Percentiles rank a stretch among this genome's conserved stretches.
Conservation (phyloP, 2,329 filamentous ascomycete genomes). For the Berkeleyomyces rouxiae region DNA sequence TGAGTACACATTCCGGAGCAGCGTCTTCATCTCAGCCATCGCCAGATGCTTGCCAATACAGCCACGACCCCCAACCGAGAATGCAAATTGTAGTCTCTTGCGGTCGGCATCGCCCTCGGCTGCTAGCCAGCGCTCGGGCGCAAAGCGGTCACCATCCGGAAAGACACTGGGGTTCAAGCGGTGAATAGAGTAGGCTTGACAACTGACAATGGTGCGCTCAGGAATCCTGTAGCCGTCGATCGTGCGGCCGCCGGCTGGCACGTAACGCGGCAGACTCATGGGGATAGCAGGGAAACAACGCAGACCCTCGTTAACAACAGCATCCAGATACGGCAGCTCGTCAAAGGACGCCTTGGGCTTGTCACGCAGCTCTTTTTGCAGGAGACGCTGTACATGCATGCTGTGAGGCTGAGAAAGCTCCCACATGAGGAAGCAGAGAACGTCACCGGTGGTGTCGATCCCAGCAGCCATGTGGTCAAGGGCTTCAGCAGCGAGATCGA, state of each 20-base stretch:
- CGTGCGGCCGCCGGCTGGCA: slow-evolving; percentile 34
- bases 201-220: slow-evolving; percentile 38
- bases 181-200: slow-evolving; percentile 44
- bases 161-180: slow-evolving; percentile 50
- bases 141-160: slow-evolving; percentile 58
- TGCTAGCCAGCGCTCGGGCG: slow-evolving; percentile 71
- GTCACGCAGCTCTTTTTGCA: slow-evolving; percentile 35
- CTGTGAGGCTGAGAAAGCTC: slow-evolving; percentile 47
- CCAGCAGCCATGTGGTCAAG: slow-evolving; percentile 57
- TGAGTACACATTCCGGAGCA: slow-evolving; percentile 46
- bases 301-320: slow-evolving; percentile 44
- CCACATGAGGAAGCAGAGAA: slow-evolving; percentile 54
- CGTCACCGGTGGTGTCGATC: slow-evolving; percentile 56
- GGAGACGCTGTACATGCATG: slow-evolving; percentile 30
- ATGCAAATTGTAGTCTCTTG: slow-evolving; percentile 46
- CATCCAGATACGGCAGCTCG: slow-evolving; percentile 42
- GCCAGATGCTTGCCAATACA: slow-evolving; percentile 52
- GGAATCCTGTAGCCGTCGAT: slow-evolving; percentile 41
- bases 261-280: slow-evolving; percentile 47
- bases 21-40: slow-evolving; percentile 49
- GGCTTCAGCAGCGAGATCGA: slow-evolving; percentile 49
- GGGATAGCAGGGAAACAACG: slow-evolving; percentile 48
- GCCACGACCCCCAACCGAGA: slow-evolving; percentile 46
- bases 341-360: slow-evolving; percentile 28
- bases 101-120: slow-evolving; percentile 56